Percentiles rank a stretch among this genome's conserved stretches.
Conservation (phyloP, 1,284 basidiomycete species). For the Irpex sp. region DNA sequence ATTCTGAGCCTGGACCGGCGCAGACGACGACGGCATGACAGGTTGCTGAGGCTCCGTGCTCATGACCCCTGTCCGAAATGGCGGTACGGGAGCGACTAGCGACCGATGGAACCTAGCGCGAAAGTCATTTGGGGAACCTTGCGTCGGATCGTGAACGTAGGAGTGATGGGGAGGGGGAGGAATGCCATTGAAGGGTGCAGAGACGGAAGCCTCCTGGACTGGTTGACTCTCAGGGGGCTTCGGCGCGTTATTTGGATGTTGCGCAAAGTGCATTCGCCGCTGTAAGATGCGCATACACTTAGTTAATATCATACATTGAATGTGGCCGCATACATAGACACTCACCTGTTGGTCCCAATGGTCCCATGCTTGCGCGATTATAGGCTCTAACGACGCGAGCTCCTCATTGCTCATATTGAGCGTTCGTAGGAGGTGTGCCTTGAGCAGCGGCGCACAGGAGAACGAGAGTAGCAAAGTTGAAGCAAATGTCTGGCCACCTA, state of each 20-base stretch:
- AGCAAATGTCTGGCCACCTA: conserved; percentile 68
- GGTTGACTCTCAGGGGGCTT: conserved; percentile 29
- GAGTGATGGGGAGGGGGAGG: conserved; percentile 26
- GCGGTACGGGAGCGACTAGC: conserved; percentile 54
- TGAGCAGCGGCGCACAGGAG: conserved; percentile 66
- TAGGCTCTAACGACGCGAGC: conserved; percentile 69
- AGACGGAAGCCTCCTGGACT: conserved; percentile 28
- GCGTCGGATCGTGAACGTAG: conserved; percentile 16
- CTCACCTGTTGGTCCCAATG: conserved; percentile 75
- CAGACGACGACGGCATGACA: conserved; percentile 26
- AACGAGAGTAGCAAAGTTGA: conserved; percentile 68
- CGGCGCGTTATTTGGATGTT: conserved; percentile 36
- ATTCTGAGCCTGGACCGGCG: conserved; percentile 31
- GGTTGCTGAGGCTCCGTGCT: conserved; percentile 14
- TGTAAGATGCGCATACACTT: conserved; percentile 20
- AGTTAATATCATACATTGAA: background rate
- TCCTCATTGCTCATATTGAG: conserved; percentile 74
- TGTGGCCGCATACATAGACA: conserved; percentile 6
- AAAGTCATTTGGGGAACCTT: conserved; percentile 51
- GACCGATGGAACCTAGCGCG: conserved; percentile 68
- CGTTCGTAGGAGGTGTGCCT: conserved; percentile 67
- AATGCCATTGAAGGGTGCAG: conserved; percentile 21
- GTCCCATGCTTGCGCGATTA: conserved; percentile 79
- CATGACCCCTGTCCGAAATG: conserved; percentile 45
- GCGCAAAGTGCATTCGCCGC: conserved; percentile 64